Evolutionary conservation across 805 yeast genomes (phyloP), one percentile per base, ranked within the genome.

Genomic region (Yamadazyma ubonensis): DNA sequence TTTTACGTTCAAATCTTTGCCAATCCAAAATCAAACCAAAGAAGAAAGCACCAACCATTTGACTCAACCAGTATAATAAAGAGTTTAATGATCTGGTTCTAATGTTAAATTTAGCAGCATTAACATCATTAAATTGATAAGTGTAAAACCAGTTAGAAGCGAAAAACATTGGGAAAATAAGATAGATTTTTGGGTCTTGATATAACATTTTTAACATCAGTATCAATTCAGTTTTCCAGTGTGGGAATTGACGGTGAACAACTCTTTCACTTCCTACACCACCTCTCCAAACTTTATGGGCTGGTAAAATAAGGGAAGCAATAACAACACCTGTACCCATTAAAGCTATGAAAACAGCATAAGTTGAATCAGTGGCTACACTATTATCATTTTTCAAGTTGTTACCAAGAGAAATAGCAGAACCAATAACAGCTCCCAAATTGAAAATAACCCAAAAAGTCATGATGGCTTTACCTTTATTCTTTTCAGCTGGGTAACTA

Each of bases 91-190:
- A 75, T 49, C 85, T 69, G 15, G 85, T 76, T 56, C 83, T 69
- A 43, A 78, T 57, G 50, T 73, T 77, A 60, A 79, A 79, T 35
- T 73, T 62, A 15, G 73, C 75, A 29, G 73, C 75, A 53, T 79
- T 79, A 58, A 72, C 66, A 43, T 74, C 78, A 55, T 78, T 77
- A 52, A 75, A 78, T 59, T 79, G 83, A 58, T 79, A 79, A 33
- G 83, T 75, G 66, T 78, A 78, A 63, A 78, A 79, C 80, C 80
- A 79, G 64, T 79, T 79, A 26, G 84, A 76, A 20, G 81, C 70
- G 48, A 76, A 73, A 55, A 79, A 79, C 75, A 77, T 70, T 31
- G 85, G 85, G 68, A 80, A 73, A 55, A 78, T 51, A 18, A 73
- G 55, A 34, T 71, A 52, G 37, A 79, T 72, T 54, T 59, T 64